A percentile compares a stretch with the other conserved stretches of the same genome.
Conservation (phyloP, 2,329 filamentous ascomycete genomes). For the Aureobasidium zeae region DNA sequence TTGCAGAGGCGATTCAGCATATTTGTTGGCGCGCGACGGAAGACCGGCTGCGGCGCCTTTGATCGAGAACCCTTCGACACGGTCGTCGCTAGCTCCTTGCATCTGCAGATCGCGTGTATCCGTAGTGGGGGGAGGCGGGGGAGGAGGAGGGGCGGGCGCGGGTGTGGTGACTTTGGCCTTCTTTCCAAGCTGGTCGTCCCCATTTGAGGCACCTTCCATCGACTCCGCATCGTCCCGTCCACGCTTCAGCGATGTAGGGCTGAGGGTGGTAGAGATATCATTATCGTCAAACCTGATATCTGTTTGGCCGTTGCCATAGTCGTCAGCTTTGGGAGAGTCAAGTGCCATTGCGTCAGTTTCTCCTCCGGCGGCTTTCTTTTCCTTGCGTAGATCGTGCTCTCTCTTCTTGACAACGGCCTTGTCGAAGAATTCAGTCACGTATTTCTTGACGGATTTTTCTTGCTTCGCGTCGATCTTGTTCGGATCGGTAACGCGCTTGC, state of each 20-base stretch:
- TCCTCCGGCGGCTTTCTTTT: slow-evolving; percentile 38
- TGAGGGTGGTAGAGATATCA: slow-evolving; percentile 2
- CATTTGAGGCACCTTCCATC: slow-evolving; percentile 28
- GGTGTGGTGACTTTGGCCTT: slow-evolving; percentile 24
- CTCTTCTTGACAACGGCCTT: slow-evolving; percentile 71
- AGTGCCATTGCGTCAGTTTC: slow-evolving; percentile 22
- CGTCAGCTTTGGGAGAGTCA: slow-evolving; percentile 23
- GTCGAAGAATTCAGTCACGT: slow-evolving; percentile 77
- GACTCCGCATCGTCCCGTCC: slow-evolving; percentile 22
- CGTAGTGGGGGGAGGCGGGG: slow-evolving; percentile 32
- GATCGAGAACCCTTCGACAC: slow-evolving; percentile 23
- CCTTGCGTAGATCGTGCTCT: slow-evolving; percentile 57
- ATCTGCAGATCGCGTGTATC: slow-evolving; percentile 14
- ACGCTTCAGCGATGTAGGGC: slow-evolving; percentile 23
- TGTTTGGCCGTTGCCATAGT: slow-evolving; percentile 23
- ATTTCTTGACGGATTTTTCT: slow-evolving; percentile 70
- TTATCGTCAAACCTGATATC: too few species aligned
- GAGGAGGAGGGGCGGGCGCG: slow-evolving; percentile 28
- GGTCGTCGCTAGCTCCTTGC: slow-evolving; percentile 8
- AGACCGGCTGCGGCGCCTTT: slow-evolving; percentile 21
- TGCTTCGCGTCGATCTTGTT: slow-evolving; percentile 61
- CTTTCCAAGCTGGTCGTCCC: slow-evolving; percentile 24
- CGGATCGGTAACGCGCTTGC: slow-evolving; percentile 75
- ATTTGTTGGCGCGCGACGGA: slow-evolving; percentile 19
- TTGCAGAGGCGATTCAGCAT: slow-evolving; percentile 28